A percentile compares a stretch with the other conserved stretches of the same genome.
phyloP scores from a whole-genome alignment of 2,329 filamentous ascomycete genomes.

The Colletotrichum sp. region DNA sequence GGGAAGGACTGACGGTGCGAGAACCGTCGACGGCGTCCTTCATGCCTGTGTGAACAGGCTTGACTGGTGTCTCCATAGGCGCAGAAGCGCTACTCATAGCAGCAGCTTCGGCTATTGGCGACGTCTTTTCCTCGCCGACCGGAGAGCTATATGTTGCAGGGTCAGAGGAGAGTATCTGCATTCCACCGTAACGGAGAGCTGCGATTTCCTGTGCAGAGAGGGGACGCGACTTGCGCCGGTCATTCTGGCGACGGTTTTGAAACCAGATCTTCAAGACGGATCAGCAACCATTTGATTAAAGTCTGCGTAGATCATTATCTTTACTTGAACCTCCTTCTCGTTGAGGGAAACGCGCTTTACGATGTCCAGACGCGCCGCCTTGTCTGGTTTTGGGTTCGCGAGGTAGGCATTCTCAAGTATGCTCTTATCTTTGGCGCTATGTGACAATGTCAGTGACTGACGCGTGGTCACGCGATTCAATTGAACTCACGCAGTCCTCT shows the following conservation, averaged over 20 bases:
- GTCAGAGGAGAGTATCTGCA: constrained; percentile 57
- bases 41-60: not conserved
- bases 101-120: not conserved
- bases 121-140: constrained; percentile 19
- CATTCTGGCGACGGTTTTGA: constrained; percentile 92
- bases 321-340: constrained; percentile 95
- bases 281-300: not conserved
- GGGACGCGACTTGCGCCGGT: constrained; percentile 86
- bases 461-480: not conserved
- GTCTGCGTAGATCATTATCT: not conserved
- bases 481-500: constrained; percentile 64
- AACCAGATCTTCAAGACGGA: constrained; percentile 83
- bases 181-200: constrained; percentile 60
- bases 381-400: constrained; percentile 89
- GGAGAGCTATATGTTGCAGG: constrained; percentile 35
- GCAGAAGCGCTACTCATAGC: not conserved
- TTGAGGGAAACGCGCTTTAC: constrained; percentile 85
- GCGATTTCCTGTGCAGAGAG: constrained; percentile 79
- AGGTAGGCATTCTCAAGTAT: constrained; percentile 87
- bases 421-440: constrained; percentile 84
- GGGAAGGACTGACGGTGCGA: not conserved
- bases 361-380: constrained; percentile 82
- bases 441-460: not conserved
- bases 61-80: constrained; percentile 4
- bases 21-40: not conserved